Percentiles rank a stretch among this genome's conserved stretches.
These are phyloP conservation scores for Rhodotorula sp. DNA, from an alignment of 1,284 basidiomycete genomes.

Conservation along the genomic window DNA sequence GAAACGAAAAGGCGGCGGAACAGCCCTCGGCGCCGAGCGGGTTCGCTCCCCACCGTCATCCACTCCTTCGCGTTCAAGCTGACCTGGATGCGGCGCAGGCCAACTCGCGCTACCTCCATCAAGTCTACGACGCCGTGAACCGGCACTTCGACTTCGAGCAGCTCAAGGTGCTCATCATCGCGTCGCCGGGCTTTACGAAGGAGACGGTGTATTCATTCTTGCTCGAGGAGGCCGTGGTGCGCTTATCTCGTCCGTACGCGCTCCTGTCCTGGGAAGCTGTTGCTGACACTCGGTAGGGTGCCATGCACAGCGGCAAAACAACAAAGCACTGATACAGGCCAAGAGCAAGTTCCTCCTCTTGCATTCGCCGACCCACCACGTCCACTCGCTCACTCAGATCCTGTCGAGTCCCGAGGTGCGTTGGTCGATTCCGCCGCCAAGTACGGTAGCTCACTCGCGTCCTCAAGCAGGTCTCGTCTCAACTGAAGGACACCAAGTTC, in stretches of 20 bases:
- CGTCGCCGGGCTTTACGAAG: constrained; percentile 92
- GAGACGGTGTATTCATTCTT: constrained; percentile 87
- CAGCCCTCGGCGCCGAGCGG: constrained; percentile 72
- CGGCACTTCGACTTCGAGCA: constrained; percentile 82
- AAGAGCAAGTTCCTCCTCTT: constrained; percentile 86
- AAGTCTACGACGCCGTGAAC: constrained; percentile 79
- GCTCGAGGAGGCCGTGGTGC: constrained; percentile 68
- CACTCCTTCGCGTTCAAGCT: not conserved
- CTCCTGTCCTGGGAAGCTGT: not conserved
- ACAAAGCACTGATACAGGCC: constrained; percentile 75
- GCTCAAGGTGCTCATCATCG: constrained; percentile 88
- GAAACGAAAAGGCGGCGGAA: constrained; percentile 77
- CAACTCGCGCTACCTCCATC: constrained; percentile 32
- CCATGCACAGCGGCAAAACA: constrained; percentile 60
- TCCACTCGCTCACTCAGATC: constrained; percentile 92
- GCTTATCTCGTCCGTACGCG: not conserved
- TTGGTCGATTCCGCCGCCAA: not conserved
- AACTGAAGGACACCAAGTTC: constrained; percentile 96
- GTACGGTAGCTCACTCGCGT: not conserved
- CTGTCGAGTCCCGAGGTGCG: constrained; percentile 86
- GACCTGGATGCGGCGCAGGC: constrained; percentile 16
- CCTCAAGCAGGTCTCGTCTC: constrained; percentile 60
- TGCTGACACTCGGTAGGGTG: not conserved
- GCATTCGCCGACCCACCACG: constrained; percentile 88
- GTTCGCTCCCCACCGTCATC: constrained; percentile 43